phyloP scores from a whole-genome alignment of 2,329 filamentous ascomycete genomes.

The Microsporum audouinii region DNA sequence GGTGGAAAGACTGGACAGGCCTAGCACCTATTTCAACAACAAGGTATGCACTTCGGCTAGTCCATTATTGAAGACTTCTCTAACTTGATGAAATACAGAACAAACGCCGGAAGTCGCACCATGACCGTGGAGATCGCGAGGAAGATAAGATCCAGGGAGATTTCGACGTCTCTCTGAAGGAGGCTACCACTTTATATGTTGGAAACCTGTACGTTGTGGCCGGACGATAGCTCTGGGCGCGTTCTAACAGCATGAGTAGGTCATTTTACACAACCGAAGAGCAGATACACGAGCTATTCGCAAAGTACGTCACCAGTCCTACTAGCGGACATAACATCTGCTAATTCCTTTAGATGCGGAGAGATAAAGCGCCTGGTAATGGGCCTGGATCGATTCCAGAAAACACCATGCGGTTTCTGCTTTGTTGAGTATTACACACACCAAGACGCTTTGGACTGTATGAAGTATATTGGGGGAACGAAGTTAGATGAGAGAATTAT shows the following conservation, averaged over 20 bases:
- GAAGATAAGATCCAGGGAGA: slow-evolving; percentile 47
- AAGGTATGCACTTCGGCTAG: slow-evolving; percentile 46
- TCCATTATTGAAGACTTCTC: neutral
- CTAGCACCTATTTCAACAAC: slow-evolving; percentile 82
- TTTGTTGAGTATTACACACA: slow-evolving; percentile 99
- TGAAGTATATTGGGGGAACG: slow-evolving; percentile 97
- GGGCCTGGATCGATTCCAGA: slow-evolving; percentile 92
- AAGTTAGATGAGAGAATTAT: slow-evolving; percentile 97
- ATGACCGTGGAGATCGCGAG: slow-evolving; percentile 45
- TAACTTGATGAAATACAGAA: slow-evolving; percentile 39
- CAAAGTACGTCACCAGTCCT: slow-evolving; percentile 48
- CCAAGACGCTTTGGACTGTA: slow-evolving; percentile 89
- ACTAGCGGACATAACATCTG: too few relatives aligned
- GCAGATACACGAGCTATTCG: slow-evolving; percentile 94
- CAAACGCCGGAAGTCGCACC: slow-evolving; percentile 56
- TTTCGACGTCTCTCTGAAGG: slow-evolving; percentile 64
- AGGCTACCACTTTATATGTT: slow-evolving; percentile 92
- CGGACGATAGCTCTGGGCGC: neutral
- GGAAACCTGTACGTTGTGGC: slow-evolving; percentile 65
- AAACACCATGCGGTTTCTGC: slow-evolving; percentile 97
- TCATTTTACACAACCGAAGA: slow-evolving; percentile 99
- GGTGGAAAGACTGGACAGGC: slow-evolving; percentile 83
- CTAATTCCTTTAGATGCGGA: slow-evolving; percentile 49
- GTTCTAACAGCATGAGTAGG: slow-evolving; percentile 32
- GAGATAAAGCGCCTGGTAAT: slow-evolving; percentile 98